phyloP scores from a whole-genome alignment of 495 filamentous ascomycete species.

The Delitschia confertaspora region DNA sequence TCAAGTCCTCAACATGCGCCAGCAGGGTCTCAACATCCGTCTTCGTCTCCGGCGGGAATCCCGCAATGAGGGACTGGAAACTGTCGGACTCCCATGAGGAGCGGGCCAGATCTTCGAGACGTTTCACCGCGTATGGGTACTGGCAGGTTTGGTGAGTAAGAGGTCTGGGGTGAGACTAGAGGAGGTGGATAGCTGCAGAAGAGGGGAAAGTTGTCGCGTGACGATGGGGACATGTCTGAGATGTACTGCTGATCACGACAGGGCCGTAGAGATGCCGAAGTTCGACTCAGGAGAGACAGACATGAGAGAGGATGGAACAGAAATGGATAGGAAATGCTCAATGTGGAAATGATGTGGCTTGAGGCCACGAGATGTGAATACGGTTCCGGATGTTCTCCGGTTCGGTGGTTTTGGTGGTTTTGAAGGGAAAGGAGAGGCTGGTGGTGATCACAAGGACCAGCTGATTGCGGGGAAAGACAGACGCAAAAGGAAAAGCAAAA shows the following conservation, averaged over 20 bases:
- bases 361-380: no score
- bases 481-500: not conserved
- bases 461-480: slow-evolving; percentile 17
- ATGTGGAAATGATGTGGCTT: no score
- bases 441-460: slow-evolving; percentile 18
- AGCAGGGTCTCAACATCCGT: slow-evolving; percentile 42
- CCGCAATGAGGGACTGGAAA: slow-evolving; percentile 51
- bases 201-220: no score
- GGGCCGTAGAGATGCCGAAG: no score
- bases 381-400: no score
- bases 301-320: not conserved
- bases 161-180: not conserved
- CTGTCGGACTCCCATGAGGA: slow-evolving; percentile 49
- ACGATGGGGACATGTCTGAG: no score
- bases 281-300: no score
- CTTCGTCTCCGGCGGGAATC: slow-evolving; percentile 53
- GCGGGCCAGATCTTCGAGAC: slow-evolving; percentile 48
- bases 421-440: slow-evolving; percentile 24
- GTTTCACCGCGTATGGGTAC: slow-evolving; percentile 62
- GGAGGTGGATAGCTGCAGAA: no score
- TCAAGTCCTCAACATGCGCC: slow-evolving; percentile 54
- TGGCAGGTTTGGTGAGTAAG: slow-evolving; percentile 50
- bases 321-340: not conserved
- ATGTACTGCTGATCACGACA: no score
- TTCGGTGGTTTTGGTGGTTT: slow-evolving; percentile 6